Percentiles rank a stretch among this genome's conserved stretches.
Conservation (phyloP, 2,329 filamentous ascomycete species). For the Exophiala lecanii-corni region DNA sequence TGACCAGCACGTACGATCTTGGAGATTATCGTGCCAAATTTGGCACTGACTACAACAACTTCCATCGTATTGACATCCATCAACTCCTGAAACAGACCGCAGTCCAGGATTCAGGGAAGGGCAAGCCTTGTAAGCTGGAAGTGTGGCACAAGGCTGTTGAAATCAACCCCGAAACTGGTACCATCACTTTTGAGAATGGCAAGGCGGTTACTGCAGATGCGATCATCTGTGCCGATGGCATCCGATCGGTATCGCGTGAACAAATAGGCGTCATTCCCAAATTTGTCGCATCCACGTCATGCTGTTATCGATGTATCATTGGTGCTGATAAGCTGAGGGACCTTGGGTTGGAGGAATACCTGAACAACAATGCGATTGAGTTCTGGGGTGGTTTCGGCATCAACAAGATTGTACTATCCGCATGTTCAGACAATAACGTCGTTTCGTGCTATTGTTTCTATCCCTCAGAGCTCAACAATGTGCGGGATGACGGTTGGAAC, state of each 20-base stretch:
- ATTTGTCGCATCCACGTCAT: conserved; percentile 34
- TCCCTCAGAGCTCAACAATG: conserved; percentile 23
- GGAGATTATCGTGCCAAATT: conserved; percentile 29
- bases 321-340: conserved; percentile 29
- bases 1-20: conserved; percentile 27
- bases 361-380: conserved; percentile 32
- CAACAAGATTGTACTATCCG: conserved; percentile 39
- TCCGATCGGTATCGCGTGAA: conserved; percentile 32
- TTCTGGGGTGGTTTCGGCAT: conserved; percentile 36
- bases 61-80: conserved; percentile 41
- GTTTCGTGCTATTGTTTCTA: conserved; percentile 40
- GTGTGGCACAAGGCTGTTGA: conserved; percentile 27
- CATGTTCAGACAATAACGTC: conserved; percentile 36
- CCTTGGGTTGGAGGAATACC: conserved; percentile 33
- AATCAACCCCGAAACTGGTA: conserved; percentile 25
- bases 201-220: conserved; percentile 31
- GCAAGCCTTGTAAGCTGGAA: conserved; percentile 22
- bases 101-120: conserved; percentile 22
- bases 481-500: conserved; percentile 24
- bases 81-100: conserved; percentile 34
- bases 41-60: conserved; percentile 26
- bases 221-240: conserved; percentile 39
- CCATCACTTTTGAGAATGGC: conserved; percentile 30
- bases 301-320: conserved; percentile 38
- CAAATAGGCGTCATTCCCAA: conserved; percentile 33